Base-by-base conservation (phyloP, 2,329 filamentous ascomycete species). In the Talaromyces sp. region DNA sequence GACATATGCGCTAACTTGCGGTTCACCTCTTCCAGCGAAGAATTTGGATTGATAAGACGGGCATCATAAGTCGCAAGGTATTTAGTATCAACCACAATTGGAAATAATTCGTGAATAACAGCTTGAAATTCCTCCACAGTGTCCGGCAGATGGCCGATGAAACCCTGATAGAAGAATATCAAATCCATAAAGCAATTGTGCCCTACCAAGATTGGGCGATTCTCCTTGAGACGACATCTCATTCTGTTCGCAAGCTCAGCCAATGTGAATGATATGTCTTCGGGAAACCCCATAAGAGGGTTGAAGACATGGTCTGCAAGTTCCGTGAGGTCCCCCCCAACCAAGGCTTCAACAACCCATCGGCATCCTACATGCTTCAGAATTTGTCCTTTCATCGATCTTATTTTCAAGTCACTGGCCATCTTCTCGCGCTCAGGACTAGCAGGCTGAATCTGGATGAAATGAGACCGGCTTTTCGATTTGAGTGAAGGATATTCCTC, bases 141-240 rank as follows among this genome's bases (percentile, higher is more conserved):
- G 22, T 81, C 76, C 1, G 84, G 84, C 16, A 87, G 70, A 6
- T 75, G 65, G 1, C 83, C 84, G 48, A 86, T 77, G 65, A 87
- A 86, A 46, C 78, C 80, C 30, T 75, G 74, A 63, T 83, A 85
- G 52, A 87, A 74, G 62, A 86, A 85, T n/a, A 86, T 74, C 36
- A 87, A 64, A 60, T 87, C 84, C 1, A 80, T 80, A 64, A 87
- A 85, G 60, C 84, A 77, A 59, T 87, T 87, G 68, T 87, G 84
- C 1, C 84, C 84, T 2, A 87, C 80, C 2, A 87, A 61, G 1
- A 84, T 73, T 2, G 78, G 76, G 13, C 77, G 74, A 17, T 75
- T 77, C 17, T 69, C 65, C 39, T 73, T 75, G 11, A 86, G 63
- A 4, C 71, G 66, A 4, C 68, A 60, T 47, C 77, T 71, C 37